Conservation (phyloP, 495 filamentous ascomycete genomes). For the Terfezia claveryi region DNA sequence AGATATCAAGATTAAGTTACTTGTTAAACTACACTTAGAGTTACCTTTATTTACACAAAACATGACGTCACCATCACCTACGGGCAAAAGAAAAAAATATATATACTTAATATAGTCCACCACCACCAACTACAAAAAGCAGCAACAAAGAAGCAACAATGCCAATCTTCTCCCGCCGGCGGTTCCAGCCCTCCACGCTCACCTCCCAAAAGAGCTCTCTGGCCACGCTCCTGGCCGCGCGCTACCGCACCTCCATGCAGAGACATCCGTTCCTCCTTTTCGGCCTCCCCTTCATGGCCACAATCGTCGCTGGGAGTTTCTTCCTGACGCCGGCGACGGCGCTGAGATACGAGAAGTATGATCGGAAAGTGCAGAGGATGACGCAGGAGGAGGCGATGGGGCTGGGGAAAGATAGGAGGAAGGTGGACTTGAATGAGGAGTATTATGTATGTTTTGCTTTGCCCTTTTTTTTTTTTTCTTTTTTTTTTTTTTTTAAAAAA, state of each 20-base stretch:
- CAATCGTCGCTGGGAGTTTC: conserved; percentile 89
- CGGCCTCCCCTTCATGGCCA: conserved; percentile 76
- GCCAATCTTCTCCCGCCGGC: not conserved
- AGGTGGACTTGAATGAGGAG: conserved; percentile 65
- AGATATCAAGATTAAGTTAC: no score
- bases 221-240: not conserved
- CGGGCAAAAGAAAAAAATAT: no score
- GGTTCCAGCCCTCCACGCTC: not conserved
- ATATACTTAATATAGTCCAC: no score
- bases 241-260: conserved; percentile 45
- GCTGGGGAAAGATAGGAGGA: conserved; percentile 44
- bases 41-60: no score
- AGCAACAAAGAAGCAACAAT: not conserved
- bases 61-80: no score
- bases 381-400: conserved; percentile 68
- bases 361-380: conserved; percentile 62
- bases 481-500: no score
- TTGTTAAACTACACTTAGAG: no score
- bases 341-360: conserved; percentile 76
- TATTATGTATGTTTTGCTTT: conserved; percentile 30
- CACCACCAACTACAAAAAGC: no score
- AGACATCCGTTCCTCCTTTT: conserved; percentile 81
- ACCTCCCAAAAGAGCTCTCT: not conserved
- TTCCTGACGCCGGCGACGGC: conserved; percentile 84
- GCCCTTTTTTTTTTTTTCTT: not conserved